Conservation (phyloP, 495 filamentous ascomycete species). For the Penicillium robsamsonii region DNA sequence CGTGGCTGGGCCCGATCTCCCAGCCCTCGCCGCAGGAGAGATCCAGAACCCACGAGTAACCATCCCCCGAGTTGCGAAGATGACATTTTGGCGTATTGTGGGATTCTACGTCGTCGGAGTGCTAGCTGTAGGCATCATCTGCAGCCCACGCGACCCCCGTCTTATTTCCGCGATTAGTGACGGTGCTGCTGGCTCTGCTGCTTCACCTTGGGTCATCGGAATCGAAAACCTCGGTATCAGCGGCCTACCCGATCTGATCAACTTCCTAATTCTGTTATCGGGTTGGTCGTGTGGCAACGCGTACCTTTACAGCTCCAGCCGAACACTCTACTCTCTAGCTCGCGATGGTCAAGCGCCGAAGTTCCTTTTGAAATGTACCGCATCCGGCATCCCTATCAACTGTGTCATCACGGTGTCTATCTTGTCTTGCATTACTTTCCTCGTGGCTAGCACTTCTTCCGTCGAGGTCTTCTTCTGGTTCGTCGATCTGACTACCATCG, state of each 20-base stretch:
- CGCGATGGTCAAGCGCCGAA: constrained; percentile 62
- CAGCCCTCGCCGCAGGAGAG: constrained; percentile 80
- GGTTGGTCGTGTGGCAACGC: constrained; percentile 71
- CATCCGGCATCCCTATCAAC: constrained; percentile 57
- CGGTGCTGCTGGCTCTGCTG: constrained; percentile 40
- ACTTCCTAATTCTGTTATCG: constrained; percentile 65
- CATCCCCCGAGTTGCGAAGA: constrained; percentile 73
- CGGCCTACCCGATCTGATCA: constrained; percentile 69
- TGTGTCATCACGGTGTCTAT: constrained; percentile 55
- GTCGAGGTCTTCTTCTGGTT: constrained; percentile 59
- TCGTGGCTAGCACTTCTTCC: constrained; percentile 55
- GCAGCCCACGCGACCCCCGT: constrained; percentile 45
- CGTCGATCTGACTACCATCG: constrained; percentile 50
- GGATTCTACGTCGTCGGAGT: constrained; percentile 69
- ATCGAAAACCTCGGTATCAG: constrained; percentile 58
- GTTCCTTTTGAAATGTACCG: constrained; percentile 32
- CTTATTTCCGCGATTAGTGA: constrained; percentile 54
- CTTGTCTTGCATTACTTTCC: constrained; percentile 60
- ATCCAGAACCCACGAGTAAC: constrained; percentile 70
- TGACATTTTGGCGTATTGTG: constrained; percentile 80
- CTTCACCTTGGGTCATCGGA: constrained; percentile 57
- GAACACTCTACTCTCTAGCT: constrained; percentile 74
- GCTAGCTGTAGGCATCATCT: constrained; percentile 52
- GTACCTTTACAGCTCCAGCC: constrained; percentile 71
- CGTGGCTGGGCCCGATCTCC: constrained; percentile 61